phyloP scores from a whole-genome alignment of 2,329 filamentous ascomycete genomes.

The Berkeleyomyces rouxiae region DNA sequence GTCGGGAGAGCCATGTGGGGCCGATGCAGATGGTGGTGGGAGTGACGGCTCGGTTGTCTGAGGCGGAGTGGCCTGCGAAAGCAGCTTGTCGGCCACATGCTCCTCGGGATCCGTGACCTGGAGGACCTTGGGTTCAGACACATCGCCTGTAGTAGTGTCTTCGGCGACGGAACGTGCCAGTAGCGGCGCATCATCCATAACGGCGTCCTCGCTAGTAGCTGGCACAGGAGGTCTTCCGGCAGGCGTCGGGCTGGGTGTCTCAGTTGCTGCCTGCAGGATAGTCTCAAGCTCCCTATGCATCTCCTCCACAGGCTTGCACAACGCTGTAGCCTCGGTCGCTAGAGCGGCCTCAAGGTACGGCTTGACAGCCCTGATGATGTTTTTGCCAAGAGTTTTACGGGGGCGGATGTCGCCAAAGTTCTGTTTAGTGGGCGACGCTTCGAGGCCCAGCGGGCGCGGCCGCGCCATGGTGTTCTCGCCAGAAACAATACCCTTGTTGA shows the following conservation, averaged over 20 bases:
- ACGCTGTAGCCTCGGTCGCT: constrained; percentile 67
- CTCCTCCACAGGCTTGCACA: constrained; percentile 49
- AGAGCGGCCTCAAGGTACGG: constrained; percentile 60
- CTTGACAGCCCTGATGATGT: constrained; percentile 72
- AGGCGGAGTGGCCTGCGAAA: constrained; percentile 8
- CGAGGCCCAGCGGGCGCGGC: constrained; percentile 22
- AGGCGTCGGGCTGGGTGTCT: constrained; percentile 18
- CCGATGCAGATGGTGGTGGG: neutral
- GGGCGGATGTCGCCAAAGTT: constrained; percentile 57
- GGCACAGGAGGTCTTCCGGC: neutral
- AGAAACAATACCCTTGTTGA: constrained; percentile 35
- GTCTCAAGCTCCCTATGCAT: constrained; percentile 58
- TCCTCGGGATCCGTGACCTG: neutral
- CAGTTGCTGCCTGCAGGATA: constrained; percentile 53
- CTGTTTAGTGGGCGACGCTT: constrained; percentile 33
- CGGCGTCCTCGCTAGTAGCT: constrained; percentile 6
- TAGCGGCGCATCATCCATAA: constrained; percentile 14
- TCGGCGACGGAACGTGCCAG: neutral
- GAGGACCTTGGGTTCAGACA: neutral
- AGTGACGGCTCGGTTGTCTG: constrained; percentile 4
- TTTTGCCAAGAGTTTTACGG: constrained; percentile 69
- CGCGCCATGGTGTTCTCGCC: constrained; percentile 20
- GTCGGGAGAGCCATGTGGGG: neutral
- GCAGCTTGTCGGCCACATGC: neutral
- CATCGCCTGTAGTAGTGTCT: neutral